Conservation (phyloP, 2,329 filamentous ascomycete species). For the Coniella vitis region DNA sequence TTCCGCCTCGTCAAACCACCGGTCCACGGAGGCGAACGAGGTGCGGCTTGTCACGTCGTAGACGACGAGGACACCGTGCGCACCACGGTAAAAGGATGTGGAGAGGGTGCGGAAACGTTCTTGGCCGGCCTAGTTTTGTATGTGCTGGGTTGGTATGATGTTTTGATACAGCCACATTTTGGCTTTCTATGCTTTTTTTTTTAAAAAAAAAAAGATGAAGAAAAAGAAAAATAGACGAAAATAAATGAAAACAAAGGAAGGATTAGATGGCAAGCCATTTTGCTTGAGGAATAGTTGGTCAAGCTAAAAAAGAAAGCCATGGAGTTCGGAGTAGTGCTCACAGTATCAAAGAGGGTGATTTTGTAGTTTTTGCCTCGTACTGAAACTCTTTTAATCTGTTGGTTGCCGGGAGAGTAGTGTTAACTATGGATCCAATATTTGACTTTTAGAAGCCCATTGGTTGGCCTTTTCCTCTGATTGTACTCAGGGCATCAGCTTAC, state of each 20-base stretch:
- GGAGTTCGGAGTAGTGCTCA: slow-evolving; percentile 24
- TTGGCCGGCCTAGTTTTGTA: slow-evolving; percentile 32
- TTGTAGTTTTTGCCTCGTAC: slow-evolving; percentile 45
- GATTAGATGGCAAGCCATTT: too few relatives aligned
- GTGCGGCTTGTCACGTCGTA: slow-evolving; percentile 43
- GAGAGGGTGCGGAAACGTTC: slow-evolving; percentile 50
- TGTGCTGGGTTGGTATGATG: background rate
- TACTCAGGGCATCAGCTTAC: too few relatives aligned
- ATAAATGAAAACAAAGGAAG: too few relatives aligned
- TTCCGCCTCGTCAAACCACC: slow-evolving; percentile 48
- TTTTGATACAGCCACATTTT: too few relatives aligned
- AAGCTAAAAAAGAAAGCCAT: too few relatives aligned
- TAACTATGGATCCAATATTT: slow-evolving; percentile 1
- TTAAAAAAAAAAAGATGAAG: background rate
- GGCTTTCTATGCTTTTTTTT: too few relatives aligned
- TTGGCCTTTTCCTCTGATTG: too few relatives aligned
- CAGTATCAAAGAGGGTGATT: slow-evolving; percentile 46
- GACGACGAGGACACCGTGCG: slow-evolving; percentile 42
- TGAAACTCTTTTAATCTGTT: slow-evolving; percentile 44
- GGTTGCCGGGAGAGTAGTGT: background rate
- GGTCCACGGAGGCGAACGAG: slow-evolving; percentile 44
- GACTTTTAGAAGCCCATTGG: too few relatives aligned
- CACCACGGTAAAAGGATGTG: slow-evolving; percentile 44
- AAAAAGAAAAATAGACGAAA: slow-evolving; percentile 1
- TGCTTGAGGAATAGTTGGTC: too few relatives aligned